Percentiles rank a stretch among this genome's conserved stretches.
phyloP scores from a whole-genome alignment of 2,329 filamentous ascomycete species.

The Sporothrix humicola region DNA sequence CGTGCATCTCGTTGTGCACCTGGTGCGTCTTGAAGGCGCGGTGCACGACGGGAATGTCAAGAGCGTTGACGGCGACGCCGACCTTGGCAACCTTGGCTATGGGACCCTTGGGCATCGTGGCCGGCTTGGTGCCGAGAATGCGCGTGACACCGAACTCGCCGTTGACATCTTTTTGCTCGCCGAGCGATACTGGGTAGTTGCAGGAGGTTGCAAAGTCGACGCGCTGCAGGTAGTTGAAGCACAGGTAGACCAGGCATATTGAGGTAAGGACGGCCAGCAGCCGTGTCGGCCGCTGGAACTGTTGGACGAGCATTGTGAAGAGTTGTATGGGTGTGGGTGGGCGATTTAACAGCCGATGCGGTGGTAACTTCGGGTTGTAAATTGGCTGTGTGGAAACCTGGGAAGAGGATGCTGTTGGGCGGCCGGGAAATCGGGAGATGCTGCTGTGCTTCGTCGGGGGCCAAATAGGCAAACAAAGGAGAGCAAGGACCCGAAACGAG shows the following conservation, averaged over 20 bases:
- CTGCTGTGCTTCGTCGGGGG: slow-evolving; percentile 6
- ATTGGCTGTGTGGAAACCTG: neutral
- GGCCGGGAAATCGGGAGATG: neutral
- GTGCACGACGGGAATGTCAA: slow-evolving; percentile 41
- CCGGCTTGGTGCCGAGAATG: slow-evolving; percentile 28
- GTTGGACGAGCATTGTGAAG: slow-evolving; percentile 36
- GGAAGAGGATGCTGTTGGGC: neutral
- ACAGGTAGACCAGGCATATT: slow-evolving; percentile 35
- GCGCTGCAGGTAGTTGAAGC: slow-evolving; percentile 36
- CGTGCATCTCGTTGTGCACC: slow-evolving; percentile 46
- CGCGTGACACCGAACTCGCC: slow-evolving; percentile 32
- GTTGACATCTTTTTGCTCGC: slow-evolving; percentile 24
- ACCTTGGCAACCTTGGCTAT: slow-evolving; percentile 38
- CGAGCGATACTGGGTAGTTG: slow-evolving; percentile 14
- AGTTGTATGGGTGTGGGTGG: neutral
- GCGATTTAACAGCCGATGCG: neutral
- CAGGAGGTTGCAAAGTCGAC: slow-evolving; percentile 33
- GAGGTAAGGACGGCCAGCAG: slow-evolving; percentile 35
- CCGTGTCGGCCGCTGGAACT: slow-evolving; percentile 38
- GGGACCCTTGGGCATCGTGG: slow-evolving; percentile 23
- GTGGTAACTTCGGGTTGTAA: slow-evolving; percentile 1
- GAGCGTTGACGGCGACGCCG: slow-evolving; percentile 42
- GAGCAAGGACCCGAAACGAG: neutral
- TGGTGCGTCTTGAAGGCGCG: slow-evolving; percentile 46
- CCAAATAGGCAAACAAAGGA: slow-evolving; percentile 3